These are phyloP conservation scores for Tricholomella constricta DNA, from an alignment of 768 basidiomycete species.

Conservation along the genomic window DNA sequence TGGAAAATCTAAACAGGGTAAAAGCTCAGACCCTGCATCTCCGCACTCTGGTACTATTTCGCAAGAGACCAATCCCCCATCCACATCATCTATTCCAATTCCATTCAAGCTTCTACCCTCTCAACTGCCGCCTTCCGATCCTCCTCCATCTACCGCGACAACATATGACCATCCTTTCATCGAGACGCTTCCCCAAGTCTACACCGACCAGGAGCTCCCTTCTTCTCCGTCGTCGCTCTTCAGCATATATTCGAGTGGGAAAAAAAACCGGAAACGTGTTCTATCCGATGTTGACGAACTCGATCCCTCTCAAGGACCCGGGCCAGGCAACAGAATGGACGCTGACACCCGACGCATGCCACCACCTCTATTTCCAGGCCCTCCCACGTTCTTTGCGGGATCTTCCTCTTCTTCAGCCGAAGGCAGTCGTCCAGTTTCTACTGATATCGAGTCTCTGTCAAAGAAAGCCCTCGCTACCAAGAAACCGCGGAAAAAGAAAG, in stretches of 20 bases:
- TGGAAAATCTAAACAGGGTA: constrained; percentile 3
- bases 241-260: constrained; percentile 11
- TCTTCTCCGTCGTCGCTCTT: constrained; percentile 38
- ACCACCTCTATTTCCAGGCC: constrained; percentile 18
- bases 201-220: constrained; percentile 16
- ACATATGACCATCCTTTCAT: constrained; percentile 32
- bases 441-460: neutral
- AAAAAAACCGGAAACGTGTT: constrained; percentile 18
- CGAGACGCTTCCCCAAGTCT: constrained; percentile 30
- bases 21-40: neutral
- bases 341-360: constrained; percentile 13
- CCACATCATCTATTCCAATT: constrained; percentile 23
- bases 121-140: constrained; percentile 35
- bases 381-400: constrained; percentile 49
- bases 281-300: constrained; percentile 30
- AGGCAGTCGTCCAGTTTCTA: neutral
- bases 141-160: constrained; percentile 32
- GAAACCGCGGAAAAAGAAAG: constrained; percentile 22
- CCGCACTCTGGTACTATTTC: constrained; percentile 2
- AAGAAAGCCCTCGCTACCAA: constrained; percentile 2
- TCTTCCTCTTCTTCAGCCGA: constrained; percentile 39
- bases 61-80: constrained; percentile 8
- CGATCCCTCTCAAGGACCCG: constrained; percentile 18
- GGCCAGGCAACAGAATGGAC: constrained; percentile 1
- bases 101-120: constrained; percentile 21